Percentiles rank a stretch among this genome's conserved stretches.
Evolutionary conservation across 352 stramenopile genomes (phyloP).

Genomic region (Phytophthora citricola): DNA sequence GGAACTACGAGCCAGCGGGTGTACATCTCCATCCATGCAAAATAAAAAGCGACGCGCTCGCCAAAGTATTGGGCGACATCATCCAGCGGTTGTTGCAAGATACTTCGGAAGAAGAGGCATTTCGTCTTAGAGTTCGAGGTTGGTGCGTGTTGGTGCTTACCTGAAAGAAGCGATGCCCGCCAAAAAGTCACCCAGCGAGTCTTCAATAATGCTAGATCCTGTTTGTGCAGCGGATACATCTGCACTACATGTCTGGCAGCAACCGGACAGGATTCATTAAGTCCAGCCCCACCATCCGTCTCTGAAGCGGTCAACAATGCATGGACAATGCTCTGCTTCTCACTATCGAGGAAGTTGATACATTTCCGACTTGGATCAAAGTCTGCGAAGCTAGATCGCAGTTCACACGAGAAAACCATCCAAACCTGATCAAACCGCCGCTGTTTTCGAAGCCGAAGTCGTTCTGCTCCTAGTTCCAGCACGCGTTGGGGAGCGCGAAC

Average conservation of each 20-base stretch:
- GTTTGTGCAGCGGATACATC: slow-evolving; percentile 92
- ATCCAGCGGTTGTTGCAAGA: slow-evolving; percentile 84
- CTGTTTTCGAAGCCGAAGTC: slow-evolving; percentile 69
- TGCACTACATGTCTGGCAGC: slow-evolving; percentile 74
- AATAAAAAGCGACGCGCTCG: slow-evolving; percentile 93
- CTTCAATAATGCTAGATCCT: slow-evolving; percentile 67
- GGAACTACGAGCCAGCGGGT: slow-evolving; percentile 89
- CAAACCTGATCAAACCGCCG: slow-evolving; percentile 75
- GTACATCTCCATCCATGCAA: slow-evolving; percentile 93
- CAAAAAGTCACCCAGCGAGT: slow-evolving; percentile 87
- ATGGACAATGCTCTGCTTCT: slow-evolving; percentile 86
- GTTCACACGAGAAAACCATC: slow-evolving; percentile 79
- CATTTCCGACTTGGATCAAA: slow-evolving; percentile 49
- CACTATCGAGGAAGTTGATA: slow-evolving; percentile 78
- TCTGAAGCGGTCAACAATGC: slow-evolving; percentile 56
- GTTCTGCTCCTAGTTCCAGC: slow-evolving; percentile 74
- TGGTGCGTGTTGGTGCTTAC: slow-evolving; percentile 15
- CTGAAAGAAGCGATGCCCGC: slow-evolving; percentile 34
- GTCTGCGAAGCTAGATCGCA: slow-evolving; percentile 74
- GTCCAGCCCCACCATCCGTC: slow-evolving; percentile 57
- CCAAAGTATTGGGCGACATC: slow-evolving; percentile 92
- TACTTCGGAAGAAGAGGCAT: slow-evolving; percentile 33
- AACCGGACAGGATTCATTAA: slow-evolving; percentile 77
- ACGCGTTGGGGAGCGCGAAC: slow-evolving; percentile 72
- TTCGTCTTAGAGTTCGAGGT: background rate